Conservation (phyloP, 2,329 filamentous ascomycete genomes). For the Colletotrichum magnum region DNA sequence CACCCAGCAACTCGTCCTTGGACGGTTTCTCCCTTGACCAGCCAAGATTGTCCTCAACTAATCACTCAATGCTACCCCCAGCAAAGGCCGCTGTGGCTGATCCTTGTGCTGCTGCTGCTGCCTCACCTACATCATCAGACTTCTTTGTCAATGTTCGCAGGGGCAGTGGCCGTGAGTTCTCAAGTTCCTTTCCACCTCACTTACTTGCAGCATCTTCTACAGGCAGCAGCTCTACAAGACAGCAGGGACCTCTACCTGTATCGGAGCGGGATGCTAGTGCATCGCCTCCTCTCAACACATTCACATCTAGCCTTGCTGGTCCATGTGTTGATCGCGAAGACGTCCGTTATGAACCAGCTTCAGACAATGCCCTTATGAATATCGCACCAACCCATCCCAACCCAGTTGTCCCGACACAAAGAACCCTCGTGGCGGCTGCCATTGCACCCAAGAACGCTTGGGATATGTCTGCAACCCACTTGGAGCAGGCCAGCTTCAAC, state of each 20-base stretch:
- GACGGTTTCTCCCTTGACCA: slow-evolving; percentile 9
- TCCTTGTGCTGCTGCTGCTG: background rate
- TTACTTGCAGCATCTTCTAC: slow-evolving; percentile 5
- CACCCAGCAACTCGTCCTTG: background rate
- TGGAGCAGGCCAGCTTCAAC: background rate
- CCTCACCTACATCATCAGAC: background rate
- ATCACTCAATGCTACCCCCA: background rate
- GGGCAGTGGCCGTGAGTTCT: slow-evolving; percentile 8
- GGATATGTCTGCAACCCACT: background rate
- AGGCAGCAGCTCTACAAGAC: background rate
- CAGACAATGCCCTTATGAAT: background rate
- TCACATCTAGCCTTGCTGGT: slow-evolving; percentile 14
- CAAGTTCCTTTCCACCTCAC: background rate
- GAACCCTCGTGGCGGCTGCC: background rate
- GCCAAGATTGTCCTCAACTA: background rate
- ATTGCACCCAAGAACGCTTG: background rate
- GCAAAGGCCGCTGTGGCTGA: slow-evolving; percentile 1
- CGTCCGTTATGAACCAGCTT: background rate
- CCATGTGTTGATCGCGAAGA: background rate
- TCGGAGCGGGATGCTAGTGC: slow-evolving; percentile 19
- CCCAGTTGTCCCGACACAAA: background rate
- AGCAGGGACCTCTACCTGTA: background rate
- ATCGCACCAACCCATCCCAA: background rate
- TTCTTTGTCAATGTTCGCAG: slow-evolving; percentile 25
- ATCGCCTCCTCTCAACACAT: background rate